A percentile compares a stretch with the other conserved stretches of the same genome.
Conservation (phyloP, 1,284 basidiomycete genomes). For the Tetrapyrgos nigripes region DNA sequence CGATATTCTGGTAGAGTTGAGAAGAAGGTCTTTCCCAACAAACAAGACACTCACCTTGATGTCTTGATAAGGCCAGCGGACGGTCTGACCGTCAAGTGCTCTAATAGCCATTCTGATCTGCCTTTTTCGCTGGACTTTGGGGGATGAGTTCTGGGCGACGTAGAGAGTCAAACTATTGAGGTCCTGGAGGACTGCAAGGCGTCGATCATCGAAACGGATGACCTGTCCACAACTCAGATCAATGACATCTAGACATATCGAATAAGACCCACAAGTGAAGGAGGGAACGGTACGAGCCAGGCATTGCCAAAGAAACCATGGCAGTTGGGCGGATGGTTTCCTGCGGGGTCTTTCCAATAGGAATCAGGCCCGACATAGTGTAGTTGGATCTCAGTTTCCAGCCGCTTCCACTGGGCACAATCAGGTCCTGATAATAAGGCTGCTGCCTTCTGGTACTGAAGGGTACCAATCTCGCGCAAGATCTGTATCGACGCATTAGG, state of each 20-base stretch:
- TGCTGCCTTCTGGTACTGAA: slow-evolving; percentile 58
- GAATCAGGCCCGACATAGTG: slow-evolving; percentile 72
- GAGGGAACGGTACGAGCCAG: slow-evolving; percentile 84
- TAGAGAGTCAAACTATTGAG: slow-evolving; percentile 64
- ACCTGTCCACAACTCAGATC: slow-evolving; percentile 47
- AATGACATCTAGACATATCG: background rate
- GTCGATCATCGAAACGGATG: slow-evolving; percentile 75
- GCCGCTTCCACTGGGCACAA: slow-evolving; percentile 46
- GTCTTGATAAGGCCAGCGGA: slow-evolving; percentile 73
- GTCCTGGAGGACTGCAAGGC: slow-evolving; percentile 53
- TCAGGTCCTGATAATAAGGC: slow-evolving; percentile 55
- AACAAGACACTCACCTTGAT: slow-evolving; percentile 48
- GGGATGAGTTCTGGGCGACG: slow-evolving; percentile 67
- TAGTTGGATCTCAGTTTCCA: slow-evolving; percentile 60
- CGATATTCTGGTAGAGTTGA: slow-evolving; percentile 46
- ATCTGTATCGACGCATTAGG: slow-evolving; percentile 47
- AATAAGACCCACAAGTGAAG: slow-evolving; percentile 57
- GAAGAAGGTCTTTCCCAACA: background rate
- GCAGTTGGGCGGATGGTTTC: slow-evolving; percentile 38
- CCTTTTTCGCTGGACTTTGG: slow-evolving; percentile 56
- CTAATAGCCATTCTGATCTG: slow-evolving; percentile 72
- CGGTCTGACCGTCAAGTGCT: slow-evolving; percentile 69
- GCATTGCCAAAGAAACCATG: slow-evolving; percentile 73
- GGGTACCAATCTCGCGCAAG: slow-evolving; percentile 67
- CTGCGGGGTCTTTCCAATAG: slow-evolving; percentile 61